Evolutionary conservation across 345 rosid species (phyloP).

Genomic region (Populus tremula): DNA sequence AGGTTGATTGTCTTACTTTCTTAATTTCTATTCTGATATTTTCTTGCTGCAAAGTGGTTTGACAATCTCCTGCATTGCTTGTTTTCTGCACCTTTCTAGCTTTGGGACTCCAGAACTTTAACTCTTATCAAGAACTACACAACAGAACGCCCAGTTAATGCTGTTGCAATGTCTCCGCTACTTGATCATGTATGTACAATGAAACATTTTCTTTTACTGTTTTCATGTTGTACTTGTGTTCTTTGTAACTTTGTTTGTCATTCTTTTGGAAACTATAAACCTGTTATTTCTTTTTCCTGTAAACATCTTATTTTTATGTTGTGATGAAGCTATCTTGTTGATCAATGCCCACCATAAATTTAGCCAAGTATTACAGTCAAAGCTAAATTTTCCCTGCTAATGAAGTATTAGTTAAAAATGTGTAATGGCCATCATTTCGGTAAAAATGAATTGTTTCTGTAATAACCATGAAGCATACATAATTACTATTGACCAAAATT

Average conservation of each 20-base stretch:
- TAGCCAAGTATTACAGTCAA: background rate
- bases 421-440: background rate
- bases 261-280: background rate
- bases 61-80: conserved; percentile 15
- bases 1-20: conserved; percentile 38
- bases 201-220: background rate
- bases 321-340: background rate
- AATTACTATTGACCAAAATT: background rate
- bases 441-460: background rate
- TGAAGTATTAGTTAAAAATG: background rate
- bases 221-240: background rate
- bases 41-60: background rate
- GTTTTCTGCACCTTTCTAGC: conserved; percentile 41
- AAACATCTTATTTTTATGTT: background rate
- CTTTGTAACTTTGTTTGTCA: background rate
- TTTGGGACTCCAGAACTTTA: conserved; percentile 85
- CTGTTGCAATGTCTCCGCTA: conserved; percentile 94
- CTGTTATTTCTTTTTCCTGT: background rate
- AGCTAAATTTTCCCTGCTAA: no score
- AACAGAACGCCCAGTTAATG: conserved; percentile 92
- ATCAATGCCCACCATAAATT: background rate
- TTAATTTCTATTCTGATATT: background rate
- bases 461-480: background rate
- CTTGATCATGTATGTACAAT: conserved; percentile 75
- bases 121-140: conserved; percentile 82